These are phyloP conservation scores for Hymenoscyphus fraxineus DNA, from an alignment of 2,329 filamentous ascomycete genomes.

Conservation along the genomic window DNA sequence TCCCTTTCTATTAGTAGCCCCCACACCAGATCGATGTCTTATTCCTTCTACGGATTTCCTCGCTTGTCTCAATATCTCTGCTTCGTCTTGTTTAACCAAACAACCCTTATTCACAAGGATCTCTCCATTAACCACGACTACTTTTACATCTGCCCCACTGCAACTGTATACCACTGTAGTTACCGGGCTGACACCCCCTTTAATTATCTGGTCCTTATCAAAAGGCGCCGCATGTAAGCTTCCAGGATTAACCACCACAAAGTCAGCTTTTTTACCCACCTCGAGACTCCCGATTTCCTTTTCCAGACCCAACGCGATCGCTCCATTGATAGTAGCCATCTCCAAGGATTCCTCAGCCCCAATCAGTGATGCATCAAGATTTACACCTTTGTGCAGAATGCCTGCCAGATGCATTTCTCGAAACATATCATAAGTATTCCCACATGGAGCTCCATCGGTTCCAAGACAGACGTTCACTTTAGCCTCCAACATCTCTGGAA, in stretches of 20 bases:
- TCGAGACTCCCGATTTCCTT: constrained; percentile 49
- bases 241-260: constrained; percentile 46
- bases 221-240: constrained; percentile 35
- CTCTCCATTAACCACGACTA: constrained; percentile 31
- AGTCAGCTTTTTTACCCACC: constrained; percentile 53
- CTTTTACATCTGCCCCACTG: constrained; percentile 27
- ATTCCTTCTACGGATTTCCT: constrained; percentile 23
- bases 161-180: constrained; percentile 34
- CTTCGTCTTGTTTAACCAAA: constrained; percentile 28
- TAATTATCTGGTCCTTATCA: constrained; percentile 33
- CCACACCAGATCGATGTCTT: constrained; percentile 22
- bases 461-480: constrained; percentile 47
- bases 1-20: constrained; percentile 20
- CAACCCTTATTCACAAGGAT: constrained; percentile 26
- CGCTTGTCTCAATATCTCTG: constrained; percentile 20
- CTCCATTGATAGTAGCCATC: constrained; percentile 51
- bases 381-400: constrained; percentile 45
- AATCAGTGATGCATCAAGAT: constrained; percentile 41
- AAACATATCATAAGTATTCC: constrained; percentile 49
- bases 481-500: constrained; percentile 42
- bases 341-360: constrained; percentile 45
- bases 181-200: constrained; percentile 38
- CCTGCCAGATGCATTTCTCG: constrained; percentile 50
- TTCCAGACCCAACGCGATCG: constrained; percentile 48
- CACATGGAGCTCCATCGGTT: constrained; percentile 51